Base-by-base conservation (phyloP, 163 green algal genomes). In the Coccomyxa subellipsoidea region DNA sequence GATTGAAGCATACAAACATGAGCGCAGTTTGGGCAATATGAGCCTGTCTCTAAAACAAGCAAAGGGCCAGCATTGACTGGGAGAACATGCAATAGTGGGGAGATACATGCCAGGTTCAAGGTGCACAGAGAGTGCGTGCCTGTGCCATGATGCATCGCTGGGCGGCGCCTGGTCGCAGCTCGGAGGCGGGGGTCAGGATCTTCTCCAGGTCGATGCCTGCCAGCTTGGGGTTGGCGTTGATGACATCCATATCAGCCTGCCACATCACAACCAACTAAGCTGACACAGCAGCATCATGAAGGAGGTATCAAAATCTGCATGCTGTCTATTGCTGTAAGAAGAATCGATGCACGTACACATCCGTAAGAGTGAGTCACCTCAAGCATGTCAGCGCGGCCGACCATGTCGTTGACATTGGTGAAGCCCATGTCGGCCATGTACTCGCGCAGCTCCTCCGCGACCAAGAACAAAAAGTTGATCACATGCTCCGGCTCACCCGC, bases 391-490 rank as follows among this genome's bases (percentile, higher is more conserved):
- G 91, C 91, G 29, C 92, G 91, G 29, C 97, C 97, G 34, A 99
- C 92, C n/a, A 99, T 85, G 85, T 99, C 96, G 84, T 99, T 93
- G 66, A 99, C 79, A 59, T 83, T 95, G 69, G 84, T 88, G 81
- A 97, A 93, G 59, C 96, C 96, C 82, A 98, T 85, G 10, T 82
- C 23, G 0, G 96, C 96, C 71, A 99, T 91, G 21, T 85, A 89
- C 18, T 81, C 84, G 2, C 93, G 88, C 76, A 96, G 82, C 92
- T 98, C 95, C 89, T 98, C 93, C 2, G 95, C 95, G 70, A 98
- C 92, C 82, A 97, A 97, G 82, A 95, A 87, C 92, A 99, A 98
- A 92, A 95, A 99, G 92, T 98, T 98, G 81, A 99, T 96, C 83
- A 83, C 70, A 82, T 97, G 87, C 90, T 99, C 95, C 4, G 94